phyloP scores from a whole-genome alignment of 2,329 filamentous ascomycete genomes.

The Botrytis byssoidea region DNA sequence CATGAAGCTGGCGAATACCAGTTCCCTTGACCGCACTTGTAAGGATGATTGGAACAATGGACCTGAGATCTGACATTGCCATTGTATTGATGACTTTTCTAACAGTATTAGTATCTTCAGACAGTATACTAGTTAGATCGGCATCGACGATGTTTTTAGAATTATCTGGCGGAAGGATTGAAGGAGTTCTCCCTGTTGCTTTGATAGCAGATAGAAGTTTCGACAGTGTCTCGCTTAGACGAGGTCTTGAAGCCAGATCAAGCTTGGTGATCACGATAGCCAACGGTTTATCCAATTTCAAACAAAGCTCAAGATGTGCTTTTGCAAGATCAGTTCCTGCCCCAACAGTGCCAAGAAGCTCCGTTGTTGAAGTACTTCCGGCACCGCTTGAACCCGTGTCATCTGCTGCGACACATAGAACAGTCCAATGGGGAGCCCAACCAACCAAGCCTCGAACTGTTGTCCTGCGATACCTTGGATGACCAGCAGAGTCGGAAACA shows the following conservation, averaged over 20 bases:
- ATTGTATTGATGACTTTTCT: conserved; percentile 55
- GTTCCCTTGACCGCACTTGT: conserved; percentile 83
- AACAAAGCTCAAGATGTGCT: conserved; percentile 79
- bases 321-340: conserved; percentile 69
- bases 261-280: conserved; percentile 87
- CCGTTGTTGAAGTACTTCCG: conserved; percentile 49
- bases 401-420: conserved; percentile 84
- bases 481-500: conserved; percentile 87
- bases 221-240: conserved; percentile 67
- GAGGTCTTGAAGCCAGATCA: conserved; percentile 74
- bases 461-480: conserved; percentile 84
- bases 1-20: conserved; percentile 79
- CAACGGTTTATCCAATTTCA: conserved; percentile 75
- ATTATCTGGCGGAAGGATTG: conserved; percentile 64
- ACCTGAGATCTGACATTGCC: conserved; percentile 38
- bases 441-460: conserved; percentile 87
- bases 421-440: conserved; percentile 92
- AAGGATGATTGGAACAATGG: conserved; percentile 76
- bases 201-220: conserved; percentile 78
- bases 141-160: conserved; percentile 45
- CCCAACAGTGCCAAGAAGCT: conserved; percentile 50
- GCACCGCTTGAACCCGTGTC: conserved; percentile 47
- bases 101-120: conserved; percentile 57
- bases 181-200: conserved; percentile 67
- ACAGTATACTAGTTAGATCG: conserved; percentile 57